Evolutionary conservation across 2,329 filamentous ascomycete genomes (phyloP).

Genomic region (Mariannaea elegans): DNA sequence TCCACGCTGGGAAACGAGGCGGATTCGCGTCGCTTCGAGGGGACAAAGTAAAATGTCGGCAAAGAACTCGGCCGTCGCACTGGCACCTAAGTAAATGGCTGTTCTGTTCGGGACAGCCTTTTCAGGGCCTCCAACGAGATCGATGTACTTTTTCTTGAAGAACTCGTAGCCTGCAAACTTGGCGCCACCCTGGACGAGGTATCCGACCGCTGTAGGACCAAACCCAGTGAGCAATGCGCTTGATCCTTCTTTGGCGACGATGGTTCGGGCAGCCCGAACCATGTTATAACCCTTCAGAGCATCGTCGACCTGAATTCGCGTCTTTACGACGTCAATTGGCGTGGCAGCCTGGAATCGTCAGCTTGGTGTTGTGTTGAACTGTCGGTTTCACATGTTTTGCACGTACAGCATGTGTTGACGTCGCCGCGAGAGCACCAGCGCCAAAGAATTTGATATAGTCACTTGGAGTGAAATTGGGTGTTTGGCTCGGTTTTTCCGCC

Average conservation of each 20-base stretch:
- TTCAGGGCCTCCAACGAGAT: constrained; percentile 65
- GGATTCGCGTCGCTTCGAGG: constrained; percentile 82
- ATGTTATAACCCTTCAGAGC: constrained; percentile 85
- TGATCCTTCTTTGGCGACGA: constrained; percentile 81
- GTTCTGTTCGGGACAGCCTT: constrained; percentile 56
- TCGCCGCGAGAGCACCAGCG: constrained; percentile 62
- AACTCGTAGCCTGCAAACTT: constrained; percentile 95
- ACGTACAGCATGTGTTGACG: constrained; percentile 60
- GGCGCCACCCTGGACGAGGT: constrained; percentile 88
- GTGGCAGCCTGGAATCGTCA: constrained; percentile 55
- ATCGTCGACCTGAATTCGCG: constrained; percentile 89
- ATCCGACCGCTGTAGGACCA: constrained; percentile 85
- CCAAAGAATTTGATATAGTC: constrained; percentile 64
- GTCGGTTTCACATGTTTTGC: background rate
- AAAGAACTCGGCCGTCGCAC: constrained; percentile 74
- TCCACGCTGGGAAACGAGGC: constrained; percentile 82
- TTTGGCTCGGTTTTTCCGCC: constrained; percentile 40
- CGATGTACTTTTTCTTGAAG: constrained; percentile 90
- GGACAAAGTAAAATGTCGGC: constrained; percentile 87
- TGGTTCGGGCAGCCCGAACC: constrained; percentile 80
- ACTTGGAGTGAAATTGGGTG: constrained; percentile 51
- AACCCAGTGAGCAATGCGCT: constrained; percentile 83
- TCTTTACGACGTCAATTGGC: constrained; percentile 80
- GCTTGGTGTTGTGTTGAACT: background rate
- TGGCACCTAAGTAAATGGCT: constrained; percentile 76